Percentiles rank a stretch among this genome's conserved stretches.
Evolutionary conservation across 306 rosid species (phyloP).

Genomic region (Cajanus cajan): DNA sequence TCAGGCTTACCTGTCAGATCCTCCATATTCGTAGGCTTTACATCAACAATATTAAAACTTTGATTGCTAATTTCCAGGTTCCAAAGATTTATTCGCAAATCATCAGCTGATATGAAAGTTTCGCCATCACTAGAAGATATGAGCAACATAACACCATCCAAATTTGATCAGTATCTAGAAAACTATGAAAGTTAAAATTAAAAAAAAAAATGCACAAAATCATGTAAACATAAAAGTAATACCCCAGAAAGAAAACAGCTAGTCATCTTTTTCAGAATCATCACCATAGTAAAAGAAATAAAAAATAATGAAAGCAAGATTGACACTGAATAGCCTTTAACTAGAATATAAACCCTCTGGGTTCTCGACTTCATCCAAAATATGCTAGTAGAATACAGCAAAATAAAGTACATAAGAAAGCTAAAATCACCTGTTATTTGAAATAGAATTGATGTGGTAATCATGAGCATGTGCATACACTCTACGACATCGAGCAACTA

Average conservation of each 20-base stretch:
- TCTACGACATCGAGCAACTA: constrained; percentile 94
- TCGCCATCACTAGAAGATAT: constrained; percentile 83
- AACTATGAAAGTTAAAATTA: neutral
- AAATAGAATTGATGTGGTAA: constrained; percentile 97
- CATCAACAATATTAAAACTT: constrained; percentile 97
- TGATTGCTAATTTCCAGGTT: constrained; percentile 97
- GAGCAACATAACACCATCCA: constrained; percentile 25
- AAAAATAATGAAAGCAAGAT: neutral
- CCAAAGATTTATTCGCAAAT: constrained; percentile 98
- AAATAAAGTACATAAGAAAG: constrained; percentile 24
- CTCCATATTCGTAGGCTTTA: constrained; percentile 98
- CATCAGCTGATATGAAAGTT: constrained; percentile 99
- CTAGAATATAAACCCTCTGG: neutral
- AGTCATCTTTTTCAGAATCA: neutral
- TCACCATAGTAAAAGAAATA: neutral
- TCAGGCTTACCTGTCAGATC: constrained; percentile 84
- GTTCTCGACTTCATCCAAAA: constrained; percentile 8
- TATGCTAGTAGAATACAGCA: constrained; percentile 9
- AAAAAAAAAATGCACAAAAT: neutral
- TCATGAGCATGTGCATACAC: constrained; percentile 99
- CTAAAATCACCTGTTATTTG: constrained; percentile 83
- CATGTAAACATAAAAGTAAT: constrained; percentile 15
- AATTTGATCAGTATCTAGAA: constrained; percentile 33
- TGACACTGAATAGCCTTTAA: constrained; percentile 6
- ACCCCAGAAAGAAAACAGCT: constrained; percentile 14